Base-by-base conservation (phyloP, 257 asterid genomes). In the Solanum medicagineum region DNA sequence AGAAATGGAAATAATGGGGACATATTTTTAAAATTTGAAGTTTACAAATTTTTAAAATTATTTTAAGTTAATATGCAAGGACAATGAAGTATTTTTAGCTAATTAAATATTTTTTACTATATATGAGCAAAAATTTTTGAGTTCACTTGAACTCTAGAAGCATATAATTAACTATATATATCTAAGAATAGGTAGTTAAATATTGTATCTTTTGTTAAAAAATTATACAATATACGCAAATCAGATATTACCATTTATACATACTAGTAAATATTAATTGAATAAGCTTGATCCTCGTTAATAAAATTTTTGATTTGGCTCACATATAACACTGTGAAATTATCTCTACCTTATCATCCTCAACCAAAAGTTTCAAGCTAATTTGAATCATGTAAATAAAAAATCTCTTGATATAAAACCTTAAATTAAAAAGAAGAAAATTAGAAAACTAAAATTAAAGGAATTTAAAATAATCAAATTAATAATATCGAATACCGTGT, bases 361-460 rank as follows among this genome's bases (percentile, higher is more conserved):
- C 29, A 1, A 26, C 29, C 29, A 26, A 26, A 26, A 26, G 29
- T 26, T 26, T 26, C 29, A 26, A 26, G 29, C 29, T 26, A 26
- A 26, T 26, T 26, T 2, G 29, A 26, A 2, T 26, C 29, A 26
- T 26, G 29, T 26, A 26, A 26, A 26, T 26, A 26, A 26, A 26
- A 26, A 26, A 26, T 26, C 29, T 26, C 29, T 26, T 26, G 29
- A 26, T 26, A 26, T 26, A 26, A 26, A 26, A 26, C 1, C 26
- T 1, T 26, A 1, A 26, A 26, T 26, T 26, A 26, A 1, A 26
- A 1, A 26, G 26, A 59, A 59, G 4, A 2, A 9, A 59, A 59
- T 11, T 20, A 68, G 4, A 36, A 19, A 69, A 36, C 0, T 0
- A 1, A 68, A 0, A 0, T 3, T 13, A 19, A 0, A 0, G 10